These are phyloP conservation scores for Candolleomyces aberdarensis DNA, from an alignment of 768 basidiomycete species.

Conservation along the genomic window DNA sequence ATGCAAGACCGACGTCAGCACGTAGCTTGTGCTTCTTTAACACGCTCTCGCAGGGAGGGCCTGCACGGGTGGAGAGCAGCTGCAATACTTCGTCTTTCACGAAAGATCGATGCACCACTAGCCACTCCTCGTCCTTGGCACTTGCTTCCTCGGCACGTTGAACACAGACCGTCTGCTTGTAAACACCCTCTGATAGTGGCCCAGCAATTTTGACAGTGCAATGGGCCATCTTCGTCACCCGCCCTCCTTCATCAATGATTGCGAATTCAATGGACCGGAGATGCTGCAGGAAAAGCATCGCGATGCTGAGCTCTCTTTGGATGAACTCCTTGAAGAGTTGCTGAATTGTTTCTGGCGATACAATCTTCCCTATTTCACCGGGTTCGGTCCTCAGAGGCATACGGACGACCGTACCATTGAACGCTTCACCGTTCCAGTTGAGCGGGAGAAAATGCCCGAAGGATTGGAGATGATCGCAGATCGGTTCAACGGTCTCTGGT, in stretches of 20 bases:
- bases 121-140: conserved; percentile 29
- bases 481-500: conserved; percentile 13
- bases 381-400: conserved; percentile 38
- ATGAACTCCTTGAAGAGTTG: conserved; percentile 40
- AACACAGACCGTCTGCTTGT: conserved; percentile 16
- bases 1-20: conserved; percentile 35
- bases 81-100: conserved; percentile 19
- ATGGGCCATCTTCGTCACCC: not conserved
- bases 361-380: conserved; percentile 30
- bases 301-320: conserved; percentile 35
- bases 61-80: conserved; percentile 22
- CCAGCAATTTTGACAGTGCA: conserved; percentile 14
- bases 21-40: conserved; percentile 39
- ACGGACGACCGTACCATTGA: conserved; percentile 42
- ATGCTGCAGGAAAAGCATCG: conserved; percentile 40
- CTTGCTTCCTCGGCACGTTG: conserved; percentile 3
- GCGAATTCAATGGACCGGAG: conserved; percentile 37
- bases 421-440: conserved; percentile 14
- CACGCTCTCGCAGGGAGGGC: conserved; percentile 17
- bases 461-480: conserved; percentile 27
- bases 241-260: conserved; percentile 31
- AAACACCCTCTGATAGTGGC: not conserved
- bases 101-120: conserved; percentile 30
- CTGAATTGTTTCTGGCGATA: conserved; percentile 28
- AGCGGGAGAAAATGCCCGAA: conserved; percentile 26